phyloP scores from a whole-genome alignment of 176 grass and related monocot species.

The Avena eriantha region DNA sequence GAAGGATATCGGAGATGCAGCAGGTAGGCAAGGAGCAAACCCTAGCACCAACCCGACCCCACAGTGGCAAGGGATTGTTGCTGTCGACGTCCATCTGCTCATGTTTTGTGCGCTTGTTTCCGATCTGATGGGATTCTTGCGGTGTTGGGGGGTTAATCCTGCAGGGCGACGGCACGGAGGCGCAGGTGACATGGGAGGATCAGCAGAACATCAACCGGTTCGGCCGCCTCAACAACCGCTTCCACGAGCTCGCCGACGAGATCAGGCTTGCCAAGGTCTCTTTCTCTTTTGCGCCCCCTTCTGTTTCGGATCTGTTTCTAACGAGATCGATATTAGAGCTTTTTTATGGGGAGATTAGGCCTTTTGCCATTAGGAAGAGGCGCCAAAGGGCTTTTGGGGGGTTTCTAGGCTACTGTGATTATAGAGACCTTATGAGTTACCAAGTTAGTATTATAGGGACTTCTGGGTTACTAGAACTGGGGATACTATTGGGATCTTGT shows the following conservation, averaged over 20 bases:
- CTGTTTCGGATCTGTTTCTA: neutral
- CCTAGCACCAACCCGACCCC: neutral
- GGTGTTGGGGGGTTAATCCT: neutral
- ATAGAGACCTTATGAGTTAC: neutral
- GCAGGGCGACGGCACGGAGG: conserved; percentile 90
- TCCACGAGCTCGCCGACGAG: conserved; percentile 88
- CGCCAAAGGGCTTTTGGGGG: neutral
- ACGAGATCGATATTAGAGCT: neutral
- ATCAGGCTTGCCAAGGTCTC: conserved; percentile 93
- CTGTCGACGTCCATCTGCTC: neutral
- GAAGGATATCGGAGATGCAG: conserved; percentile 51
- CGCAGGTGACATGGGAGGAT: conserved; percentile 98
- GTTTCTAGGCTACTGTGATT: neutral
- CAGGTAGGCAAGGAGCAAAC: conserved; percentile 42
- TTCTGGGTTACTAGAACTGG: neutral
- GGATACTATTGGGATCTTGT: neutral
- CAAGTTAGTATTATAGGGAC: neutral
- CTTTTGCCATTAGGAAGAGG: neutral
- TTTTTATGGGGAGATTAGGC: neutral
- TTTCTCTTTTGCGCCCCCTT: neutral
- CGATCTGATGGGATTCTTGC: conserved; percentile 18
- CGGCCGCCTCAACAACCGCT: conserved; percentile 93
- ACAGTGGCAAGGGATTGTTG: neutral
- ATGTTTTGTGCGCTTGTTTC: neutral
- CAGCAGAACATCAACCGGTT: conserved; percentile 99